Evolutionary conservation across 352 stramenopile genomes (phyloP).

Genomic region (Globisporangium barbulae): DNA sequence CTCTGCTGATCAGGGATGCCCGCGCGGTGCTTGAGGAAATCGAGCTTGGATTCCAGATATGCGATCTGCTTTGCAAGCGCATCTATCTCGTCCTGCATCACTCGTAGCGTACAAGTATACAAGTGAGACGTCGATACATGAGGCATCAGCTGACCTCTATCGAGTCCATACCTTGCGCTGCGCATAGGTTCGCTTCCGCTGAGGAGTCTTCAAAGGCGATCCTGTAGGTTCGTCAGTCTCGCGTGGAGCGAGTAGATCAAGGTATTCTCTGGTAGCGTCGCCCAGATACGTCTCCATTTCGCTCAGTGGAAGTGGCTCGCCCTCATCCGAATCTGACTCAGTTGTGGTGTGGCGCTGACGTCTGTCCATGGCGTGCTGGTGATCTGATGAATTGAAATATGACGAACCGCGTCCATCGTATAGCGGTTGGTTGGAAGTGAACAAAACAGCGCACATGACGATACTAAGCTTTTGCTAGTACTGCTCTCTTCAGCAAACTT

Average conservation of each 20-base stretch:
- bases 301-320: not conserved
- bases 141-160: not conserved
- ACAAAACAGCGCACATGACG: too few species aligned
- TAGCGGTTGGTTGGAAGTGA: too few species aligned
- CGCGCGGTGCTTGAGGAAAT: conserved; percentile 5
- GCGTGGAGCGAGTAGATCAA: not conserved
- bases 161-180: conserved; percentile 7
- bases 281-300: not conserved
- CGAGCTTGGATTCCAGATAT: conserved; percentile 4
- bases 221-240: not conserved
- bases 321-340: not conserved
- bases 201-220: not conserved
- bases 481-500: too few species aligned
- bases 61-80: conserved; percentile 1
- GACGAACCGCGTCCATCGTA: not conserved
- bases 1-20: conserved; percentile 9
- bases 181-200: conserved; percentile 9
- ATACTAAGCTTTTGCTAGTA: too few species aligned
- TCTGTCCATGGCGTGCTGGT: not conserved
- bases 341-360: too few species aligned
- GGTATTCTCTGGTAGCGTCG: not conserved
- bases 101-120: not conserved
- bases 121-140: not conserved
- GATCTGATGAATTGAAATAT: not conserved
- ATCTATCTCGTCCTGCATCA: conserved; percentile 4